Evolutionary conservation across 129 eudicot species (phyloP).

Genomic region (Centrapalus pauciflorus): DNA sequence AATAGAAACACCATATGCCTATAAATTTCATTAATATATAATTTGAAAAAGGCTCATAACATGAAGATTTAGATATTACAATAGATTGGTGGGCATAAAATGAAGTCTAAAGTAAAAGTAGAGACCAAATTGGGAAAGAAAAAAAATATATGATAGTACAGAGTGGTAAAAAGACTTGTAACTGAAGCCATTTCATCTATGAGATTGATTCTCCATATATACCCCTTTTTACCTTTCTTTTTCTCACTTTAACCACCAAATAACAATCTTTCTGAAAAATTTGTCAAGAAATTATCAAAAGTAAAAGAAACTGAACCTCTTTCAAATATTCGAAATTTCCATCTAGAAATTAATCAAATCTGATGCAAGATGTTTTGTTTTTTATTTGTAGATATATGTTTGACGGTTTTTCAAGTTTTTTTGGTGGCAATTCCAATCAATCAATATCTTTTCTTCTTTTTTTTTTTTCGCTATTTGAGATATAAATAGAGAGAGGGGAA

Average conservation of each 20-base stretch:
- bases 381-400: neutral
- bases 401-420: neutral
- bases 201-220: neutral
- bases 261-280: slow-evolving; percentile 12
- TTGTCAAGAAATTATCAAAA: slow-evolving; percentile 9
- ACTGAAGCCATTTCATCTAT: slow-evolving; percentile 6
- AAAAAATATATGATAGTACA: neutral
- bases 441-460: neutral
- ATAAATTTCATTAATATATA: neutral
- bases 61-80: neutral
- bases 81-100: neutral
- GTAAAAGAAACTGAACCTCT: slow-evolving; percentile 17
- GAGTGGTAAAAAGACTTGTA: slow-evolving; percentile 11
- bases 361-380: neutral
- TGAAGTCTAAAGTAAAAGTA: slow-evolving; percentile 5
- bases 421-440: neutral
- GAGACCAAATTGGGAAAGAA: slow-evolving; percentile 13
- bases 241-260: slow-evolving; percentile 24
- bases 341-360: neutral
- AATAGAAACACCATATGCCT: slow-evolving; percentile 1
- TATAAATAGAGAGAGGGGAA: too few relatives aligned
- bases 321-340: slow-evolving; percentile 4
- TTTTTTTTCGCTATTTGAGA: too few relatives aligned
- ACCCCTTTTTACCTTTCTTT: slow-evolving; percentile 13
- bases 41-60: slow-evolving; percentile 3